phyloP scores from a whole-genome alignment of 371 early-diverging fungal species.

The Choanephora cucurbitarum region DNA sequence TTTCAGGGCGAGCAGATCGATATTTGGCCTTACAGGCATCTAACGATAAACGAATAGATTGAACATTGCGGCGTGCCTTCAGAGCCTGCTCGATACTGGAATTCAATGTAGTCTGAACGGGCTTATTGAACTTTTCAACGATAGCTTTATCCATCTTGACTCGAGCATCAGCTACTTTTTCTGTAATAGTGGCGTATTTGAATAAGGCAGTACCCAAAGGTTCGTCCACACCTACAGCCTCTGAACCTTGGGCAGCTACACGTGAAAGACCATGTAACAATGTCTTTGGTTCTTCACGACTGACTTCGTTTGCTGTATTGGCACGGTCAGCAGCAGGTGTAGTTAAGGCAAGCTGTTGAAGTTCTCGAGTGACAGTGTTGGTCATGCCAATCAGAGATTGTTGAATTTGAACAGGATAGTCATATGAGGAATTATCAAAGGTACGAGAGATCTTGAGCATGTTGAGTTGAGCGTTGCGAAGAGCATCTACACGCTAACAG shows the following conservation, averaged over 20 bases:
- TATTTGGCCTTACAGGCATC: conserved; percentile 82
- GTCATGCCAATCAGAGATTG: conserved; percentile 69
- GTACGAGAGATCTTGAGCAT: conserved; percentile 72
- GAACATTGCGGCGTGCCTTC: conserved; percentile 82
- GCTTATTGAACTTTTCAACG: conserved; percentile 72
- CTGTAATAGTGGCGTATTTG: conserved; percentile 81
- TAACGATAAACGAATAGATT: conserved; percentile 74
- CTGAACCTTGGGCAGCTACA: conserved; percentile 54
- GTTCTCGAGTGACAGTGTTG: conserved; percentile 57
- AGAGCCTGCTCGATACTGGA: conserved; percentile 76
- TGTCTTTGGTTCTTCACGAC: conserved; percentile 52
- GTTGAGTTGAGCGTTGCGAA: conserved; percentile 62
- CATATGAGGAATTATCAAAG: conserved; percentile 70
- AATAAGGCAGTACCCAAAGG: conserved; percentile 80
- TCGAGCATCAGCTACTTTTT: conserved; percentile 78
- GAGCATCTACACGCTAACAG: conserved; percentile 61
- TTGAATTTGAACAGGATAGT: conserved; percentile 75
- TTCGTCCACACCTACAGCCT: conserved; percentile 71
- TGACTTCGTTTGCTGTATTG: not conserved
- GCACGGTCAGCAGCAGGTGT: conserved; percentile 54
- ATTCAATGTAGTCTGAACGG: conserved; percentile 70
- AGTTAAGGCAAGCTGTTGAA: conserved; percentile 64
- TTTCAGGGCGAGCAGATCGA: conserved; percentile 72
- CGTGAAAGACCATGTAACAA: conserved; percentile 75
- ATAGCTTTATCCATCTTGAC: conserved; percentile 73